Evolutionary conservation across 495 filamentous ascomycete species (phyloP), one percentile per base, ranked within the genome.

Genomic region (Aspergillus cristatus): DNA sequence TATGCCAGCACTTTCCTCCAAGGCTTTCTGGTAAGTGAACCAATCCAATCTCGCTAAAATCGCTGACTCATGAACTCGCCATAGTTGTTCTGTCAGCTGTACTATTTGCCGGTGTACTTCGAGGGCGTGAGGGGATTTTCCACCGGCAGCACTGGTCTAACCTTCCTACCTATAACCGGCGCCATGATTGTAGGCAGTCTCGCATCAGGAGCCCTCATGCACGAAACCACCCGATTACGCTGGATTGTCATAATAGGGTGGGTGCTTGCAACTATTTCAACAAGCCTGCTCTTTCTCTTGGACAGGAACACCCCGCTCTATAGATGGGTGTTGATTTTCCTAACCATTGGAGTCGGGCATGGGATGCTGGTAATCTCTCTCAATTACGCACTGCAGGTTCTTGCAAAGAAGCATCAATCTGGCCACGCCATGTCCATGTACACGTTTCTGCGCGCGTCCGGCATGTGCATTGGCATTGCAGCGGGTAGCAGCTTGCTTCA

Each of bases 101-200:
- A 79, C 50, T 77, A 70, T 36, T 37, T 75, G 14, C 74, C 78
- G 0, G 69, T 82, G 20, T 81, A 72, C 52, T 78, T 72, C 55
- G 57, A 74, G 40, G 65, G 68, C n/a, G 66, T 78, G 24, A 65
- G 68, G 14, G 65, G 57, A 7, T 57, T 53, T 26, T 46, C 50
- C 0, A 65, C 75, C 0, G 72, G 65, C 6, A 47, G 64, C 2
- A 48, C 70, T 1, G 74, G 72, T 6, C 57, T 78, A 0, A 60
- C 68, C 0, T 37, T 78, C 0, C 65, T 81, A 33, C 73, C 78
- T 0, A 55, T 72, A 32, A 70, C 70, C 1, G 61, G 64, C n/a
- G 54, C 67, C 10, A 47, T 72, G 7, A 46, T 72, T 0, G 54
- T 63, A 1, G 50, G 54, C 3, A 64, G 64, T 25, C 64, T 72